A percentile compares a stretch with the other conserved stretches of the same genome.
Evolutionary conservation across 257 asterid genomes (phyloP).

Genomic region (Solanum rostratum): DNA sequence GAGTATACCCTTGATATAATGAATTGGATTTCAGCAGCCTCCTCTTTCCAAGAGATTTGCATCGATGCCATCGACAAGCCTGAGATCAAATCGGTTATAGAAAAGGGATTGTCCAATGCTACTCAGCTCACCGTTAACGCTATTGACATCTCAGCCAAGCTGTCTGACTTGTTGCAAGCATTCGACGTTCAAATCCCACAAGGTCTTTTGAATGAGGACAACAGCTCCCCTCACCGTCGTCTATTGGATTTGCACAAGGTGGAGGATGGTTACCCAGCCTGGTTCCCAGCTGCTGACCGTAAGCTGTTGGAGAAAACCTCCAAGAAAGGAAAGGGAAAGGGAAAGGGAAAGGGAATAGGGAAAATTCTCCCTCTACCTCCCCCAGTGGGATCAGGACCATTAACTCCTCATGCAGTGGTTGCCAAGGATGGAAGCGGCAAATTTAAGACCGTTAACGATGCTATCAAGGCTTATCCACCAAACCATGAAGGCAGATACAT

Average conservation of each 20-base stretch:
- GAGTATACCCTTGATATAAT: slow-evolving; percentile 31
- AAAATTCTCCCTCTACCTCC: not conserved
- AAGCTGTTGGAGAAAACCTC: slow-evolving; percentile 21
- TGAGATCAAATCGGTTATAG: slow-evolving; percentile 23
- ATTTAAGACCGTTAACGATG: slow-evolving; percentile 31
- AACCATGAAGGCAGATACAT: slow-evolving; percentile 37
- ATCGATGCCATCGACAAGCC: slow-evolving; percentile 31
- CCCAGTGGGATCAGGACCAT: not conserved
- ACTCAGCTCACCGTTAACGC: slow-evolving; percentile 62
- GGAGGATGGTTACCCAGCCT: slow-evolving; percentile 34
- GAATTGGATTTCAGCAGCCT: slow-evolving; percentile 40
- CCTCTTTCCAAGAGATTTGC: slow-evolving; percentile 34
- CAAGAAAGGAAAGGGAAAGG: not conserved
- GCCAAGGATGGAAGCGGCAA: slow-evolving; percentile 63
- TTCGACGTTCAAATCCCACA: slow-evolving; percentile 11
- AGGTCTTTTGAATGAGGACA: not conserved
- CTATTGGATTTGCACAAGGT: slow-evolving; percentile 5
- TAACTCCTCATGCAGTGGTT: slow-evolving; percentile 39
- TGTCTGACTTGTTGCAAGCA: slow-evolving; percentile 22
- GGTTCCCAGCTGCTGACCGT: slow-evolving; percentile 50
- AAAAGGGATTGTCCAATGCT: slow-evolving; percentile 25
- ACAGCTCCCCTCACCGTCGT: slow-evolving; percentile 12
- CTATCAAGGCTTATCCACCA: slow-evolving; percentile 39
- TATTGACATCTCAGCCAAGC: slow-evolving; percentile 35
- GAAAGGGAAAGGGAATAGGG: not conserved